Base-by-base conservation (phyloP, 2,329 filamentous ascomycete species). In the Fusarium sp. region DNA sequence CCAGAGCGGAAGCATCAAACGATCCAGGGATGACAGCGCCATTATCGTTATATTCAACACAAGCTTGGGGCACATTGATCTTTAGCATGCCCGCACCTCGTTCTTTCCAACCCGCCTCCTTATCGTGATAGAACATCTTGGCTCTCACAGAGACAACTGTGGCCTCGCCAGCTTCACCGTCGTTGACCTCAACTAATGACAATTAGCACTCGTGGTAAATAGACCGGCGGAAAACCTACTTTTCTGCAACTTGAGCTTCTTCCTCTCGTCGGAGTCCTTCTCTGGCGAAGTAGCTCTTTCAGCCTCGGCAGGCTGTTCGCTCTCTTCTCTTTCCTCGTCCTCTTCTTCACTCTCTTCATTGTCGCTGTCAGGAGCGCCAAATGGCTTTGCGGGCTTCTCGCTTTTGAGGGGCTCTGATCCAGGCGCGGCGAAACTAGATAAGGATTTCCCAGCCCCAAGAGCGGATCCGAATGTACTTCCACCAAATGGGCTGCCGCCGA, bases 31-130 rank as follows among this genome's bases (percentile, higher is more conserved):
- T 78, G n/a, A 83, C 76, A 11, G 74, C 72, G 6, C 83, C 84
- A 19, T 79, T 79, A 14, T 88, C 83, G 59, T 89, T 84, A 39
- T 86, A 83, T 23, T 85, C 83, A 7, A 87, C 82, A 58, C 83
- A 87, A 28, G 80, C 78, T 67, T 86, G 83, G 4, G 87, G 87
- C 15, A 91, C 89, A 73, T 97, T 97, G 76, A 97, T 85, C 80
- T 96, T 96, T 70, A 97, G 83, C 71, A 90, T 91, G 43, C 94
- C 94, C 6, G 89, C 86, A 14, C 94, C 94, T 51, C 94, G 89
- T 80, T 98, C 95, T 77, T 95, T 95, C 95, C 95, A 98, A 45
- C 89, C 89, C 54, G 86, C 85, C 34, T 84, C 83, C 67, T 88
- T 88, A 67, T 91, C 88, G 72, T 96, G 91, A 58, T 90, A 86